These are phyloP conservation scores for Xylariaceae sp. DNA, from an alignment of 2,329 filamentous ascomycete species.

Conservation along the genomic window DNA sequence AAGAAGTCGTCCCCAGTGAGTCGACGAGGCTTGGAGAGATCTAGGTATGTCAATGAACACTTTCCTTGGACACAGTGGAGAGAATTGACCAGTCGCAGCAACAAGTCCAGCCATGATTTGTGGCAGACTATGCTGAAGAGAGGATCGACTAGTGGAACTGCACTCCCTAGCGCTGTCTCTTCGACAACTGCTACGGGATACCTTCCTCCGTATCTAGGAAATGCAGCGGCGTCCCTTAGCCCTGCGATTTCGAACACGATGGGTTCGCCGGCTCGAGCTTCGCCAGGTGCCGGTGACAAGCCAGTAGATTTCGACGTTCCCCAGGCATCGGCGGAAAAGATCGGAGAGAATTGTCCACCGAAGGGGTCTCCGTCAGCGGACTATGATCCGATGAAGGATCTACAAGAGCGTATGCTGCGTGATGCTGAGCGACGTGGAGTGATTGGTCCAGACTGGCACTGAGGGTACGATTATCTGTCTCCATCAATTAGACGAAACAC, in stretches of 20 bases:
- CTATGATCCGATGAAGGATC: conserved; percentile 35
- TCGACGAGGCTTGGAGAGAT: conserved; percentile 33
- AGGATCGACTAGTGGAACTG: conserved; percentile 51
- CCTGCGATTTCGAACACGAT: conserved; percentile 47
- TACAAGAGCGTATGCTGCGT: conserved; percentile 37
- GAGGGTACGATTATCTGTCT: conserved; percentile 1
- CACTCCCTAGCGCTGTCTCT: conserved; percentile 52
- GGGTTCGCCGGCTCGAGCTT: conserved; percentile 36
- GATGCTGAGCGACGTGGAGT: conserved; percentile 38
- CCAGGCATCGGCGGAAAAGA: conserved; percentile 38
- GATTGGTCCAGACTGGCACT: conserved; percentile 37
- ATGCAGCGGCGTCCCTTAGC: conserved; percentile 54
- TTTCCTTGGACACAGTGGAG: neutral
- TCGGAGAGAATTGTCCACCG: conserved; percentile 51
- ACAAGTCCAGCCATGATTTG: conserved; percentile 47
- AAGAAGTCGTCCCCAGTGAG: conserved; percentile 21
- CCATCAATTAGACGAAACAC: neutral
- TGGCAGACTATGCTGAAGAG: conserved; percentile 56
- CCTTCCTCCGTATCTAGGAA: conserved; percentile 55
- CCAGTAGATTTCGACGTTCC: conserved; percentile 25
- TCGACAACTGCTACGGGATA: conserved; percentile 58
- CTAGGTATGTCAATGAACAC: conserved; percentile 31
- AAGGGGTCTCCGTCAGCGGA: conserved; percentile 36
- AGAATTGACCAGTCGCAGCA: conserved; percentile 34
- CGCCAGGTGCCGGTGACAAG: conserved; percentile 31